These are phyloP conservation scores for Chrysopogon serrulatus DNA, from an alignment of 176 grass and related monocot species.

Conservation along the genomic window DNA sequence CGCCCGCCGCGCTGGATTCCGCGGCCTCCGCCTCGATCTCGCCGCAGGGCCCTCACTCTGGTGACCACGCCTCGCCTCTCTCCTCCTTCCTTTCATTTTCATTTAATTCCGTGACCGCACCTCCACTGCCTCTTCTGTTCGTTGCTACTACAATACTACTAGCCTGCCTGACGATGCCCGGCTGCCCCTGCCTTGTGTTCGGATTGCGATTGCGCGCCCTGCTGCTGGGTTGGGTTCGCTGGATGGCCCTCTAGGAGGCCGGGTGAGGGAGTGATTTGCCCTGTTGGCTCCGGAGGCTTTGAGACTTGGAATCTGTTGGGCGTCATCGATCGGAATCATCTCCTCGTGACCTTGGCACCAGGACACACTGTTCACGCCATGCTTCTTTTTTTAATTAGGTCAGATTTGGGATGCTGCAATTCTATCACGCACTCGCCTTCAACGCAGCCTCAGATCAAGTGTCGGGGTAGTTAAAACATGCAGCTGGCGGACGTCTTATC, in stretches of 20 bases:
- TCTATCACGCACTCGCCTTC: background rate
- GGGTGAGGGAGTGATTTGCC: background rate
- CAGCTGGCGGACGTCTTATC: background rate
- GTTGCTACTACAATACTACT: background rate
- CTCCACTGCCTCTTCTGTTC: background rate
- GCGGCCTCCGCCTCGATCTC: constrained; percentile 30
- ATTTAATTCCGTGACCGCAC: background rate
- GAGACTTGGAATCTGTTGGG: background rate
- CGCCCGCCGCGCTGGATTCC: constrained; percentile 36
- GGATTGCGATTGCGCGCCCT: background rate
- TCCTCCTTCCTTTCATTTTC: background rate
- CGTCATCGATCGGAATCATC: background rate
- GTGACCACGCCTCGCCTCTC: constrained; percentile 6
- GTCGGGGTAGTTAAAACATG: background rate
- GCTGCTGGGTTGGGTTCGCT: background rate
- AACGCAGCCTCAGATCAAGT: background rate
- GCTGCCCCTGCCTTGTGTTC: background rate
- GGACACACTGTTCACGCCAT: background rate
- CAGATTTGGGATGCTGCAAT: background rate
- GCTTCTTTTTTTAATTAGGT: background rate
- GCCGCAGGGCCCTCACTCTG: constrained; percentile 14
- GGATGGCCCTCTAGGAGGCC: background rate
- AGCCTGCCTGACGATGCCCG: background rate
- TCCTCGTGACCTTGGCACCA: background rate
- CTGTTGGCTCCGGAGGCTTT: background rate